Evolutionary conservation across 257 asterid species (phyloP).

Genomic region (Gardenia jasminoides): DNA sequence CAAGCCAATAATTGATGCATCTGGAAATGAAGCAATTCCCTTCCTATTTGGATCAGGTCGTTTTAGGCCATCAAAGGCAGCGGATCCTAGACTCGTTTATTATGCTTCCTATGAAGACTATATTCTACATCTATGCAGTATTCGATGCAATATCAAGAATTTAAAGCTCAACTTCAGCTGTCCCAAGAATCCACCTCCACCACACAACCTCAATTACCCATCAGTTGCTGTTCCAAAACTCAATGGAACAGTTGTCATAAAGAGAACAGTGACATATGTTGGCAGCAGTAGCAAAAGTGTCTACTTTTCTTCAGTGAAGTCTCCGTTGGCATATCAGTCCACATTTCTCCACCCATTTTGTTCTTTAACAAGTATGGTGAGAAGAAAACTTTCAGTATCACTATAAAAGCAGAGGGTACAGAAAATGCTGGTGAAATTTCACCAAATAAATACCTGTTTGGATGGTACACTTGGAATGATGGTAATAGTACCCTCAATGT

Average conservation of each 20-base stretch:
- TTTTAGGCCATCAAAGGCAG: conserved; percentile 81
- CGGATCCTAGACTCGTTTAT: conserved; percentile 82
- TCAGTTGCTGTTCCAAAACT: conserved; percentile 67
- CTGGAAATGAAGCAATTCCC: conserved; percentile 69
- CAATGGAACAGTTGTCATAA: conserved; percentile 35
- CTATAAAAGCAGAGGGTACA: conserved; percentile 37
- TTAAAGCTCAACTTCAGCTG: conserved; percentile 48
- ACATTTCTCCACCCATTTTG: conserved; percentile 58
- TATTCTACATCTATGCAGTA: conserved; percentile 61
- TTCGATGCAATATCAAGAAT: conserved; percentile 17
- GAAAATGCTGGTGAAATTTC: background rate
- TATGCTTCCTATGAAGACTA: conserved; percentile 80
- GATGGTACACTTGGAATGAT: conserved; percentile 45
- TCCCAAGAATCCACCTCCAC: conserved; percentile 39
- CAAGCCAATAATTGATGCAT: conserved; percentile 48
- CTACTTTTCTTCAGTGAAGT: conserved; percentile 50
- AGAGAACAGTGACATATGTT: conserved; percentile 73
- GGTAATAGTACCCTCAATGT: conserved; percentile 35
- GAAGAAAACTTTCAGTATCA: conserved; percentile 59
- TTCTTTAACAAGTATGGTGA: conserved; percentile 45
- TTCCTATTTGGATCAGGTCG: conserved; percentile 89
- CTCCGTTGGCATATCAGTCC: conserved; percentile 68
- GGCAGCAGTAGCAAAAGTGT: conserved; percentile 44
- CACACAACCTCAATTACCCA: conserved; percentile 63
- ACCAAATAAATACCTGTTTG: conserved; percentile 31